Percentiles rank a stretch among this genome's conserved stretches.
Evolutionary conservation across 352 stramenopile species (phyloP).

Genomic region (Albugo laibachii): DNA sequence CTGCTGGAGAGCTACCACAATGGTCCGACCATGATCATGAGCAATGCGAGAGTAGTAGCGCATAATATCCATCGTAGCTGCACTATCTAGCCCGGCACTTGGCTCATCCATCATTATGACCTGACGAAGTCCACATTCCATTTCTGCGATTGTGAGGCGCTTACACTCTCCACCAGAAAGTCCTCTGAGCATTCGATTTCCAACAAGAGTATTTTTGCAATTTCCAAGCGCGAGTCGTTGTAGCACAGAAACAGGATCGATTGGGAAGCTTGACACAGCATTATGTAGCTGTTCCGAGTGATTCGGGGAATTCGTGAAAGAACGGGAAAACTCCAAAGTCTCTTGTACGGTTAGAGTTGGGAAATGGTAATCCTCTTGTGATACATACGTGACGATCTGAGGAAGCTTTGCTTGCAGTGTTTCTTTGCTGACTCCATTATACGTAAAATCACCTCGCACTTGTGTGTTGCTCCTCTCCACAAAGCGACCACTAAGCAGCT

Average conservation of each 20-base stretch:
- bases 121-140: constrained; percentile 24
- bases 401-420: constrained; percentile 7
- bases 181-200: constrained; percentile 28
- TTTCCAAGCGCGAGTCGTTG: constrained; percentile 17
- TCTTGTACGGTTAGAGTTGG: constrained; percentile 26
- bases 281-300: constrained; percentile 7
- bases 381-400: constrained; percentile 25
- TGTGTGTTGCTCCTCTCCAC: constrained; percentile 7
- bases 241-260: constrained; percentile 20
- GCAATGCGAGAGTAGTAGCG: constrained; percentile 24
- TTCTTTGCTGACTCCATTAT: constrained; percentile 10
- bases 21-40: constrained; percentile 13
- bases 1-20: constrained; percentile 50
- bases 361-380: constrained; percentile 25
- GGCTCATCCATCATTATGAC: constrained; percentile 69
- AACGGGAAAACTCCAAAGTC: constrained; percentile 25
- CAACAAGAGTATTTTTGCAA: constrained; percentile 30
- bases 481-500: constrained; percentile 20
- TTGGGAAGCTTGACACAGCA: constrained; percentile 12
- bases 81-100: constrained; percentile 32
- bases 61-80: constrained; percentile 40
- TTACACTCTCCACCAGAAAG: constrained; percentile 81
- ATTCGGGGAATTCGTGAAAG: constrained; percentile 9
- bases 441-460: constrained; percentile 15
- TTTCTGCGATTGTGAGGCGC: constrained; percentile 66